Base-by-base conservation (phyloP, 352 stramenopile species). In the Globisporangium ultimum region DNA sequence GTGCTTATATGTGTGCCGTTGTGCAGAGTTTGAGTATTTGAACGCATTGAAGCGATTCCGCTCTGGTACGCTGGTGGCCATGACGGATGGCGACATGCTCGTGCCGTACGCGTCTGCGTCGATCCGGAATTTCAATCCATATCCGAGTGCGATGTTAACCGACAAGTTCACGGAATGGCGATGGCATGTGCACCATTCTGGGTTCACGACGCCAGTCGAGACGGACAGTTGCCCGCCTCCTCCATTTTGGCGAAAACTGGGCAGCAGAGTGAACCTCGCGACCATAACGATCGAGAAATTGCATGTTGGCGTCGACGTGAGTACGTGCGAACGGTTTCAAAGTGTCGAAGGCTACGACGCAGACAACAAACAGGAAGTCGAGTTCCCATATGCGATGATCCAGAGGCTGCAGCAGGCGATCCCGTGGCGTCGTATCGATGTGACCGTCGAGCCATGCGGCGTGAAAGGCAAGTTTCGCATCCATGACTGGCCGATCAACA, bases 401-500 rank as follows among this genome's bases (percentile, higher is more conserved):
- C 65, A 63, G n/a, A 67, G 52, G 42, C 63, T 87, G 49, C 79
- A 89, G 52, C 58, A 71, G 0, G 64, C 75, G 8, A 59, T 91
- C 49, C 63, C 67, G 1, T 91, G 80, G 80, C 68, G 80, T 48
- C 77, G 84, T 6, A 78, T 91, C 60, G 77, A 91, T 41, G 63
- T 91, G 17, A 75, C 78, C 17, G 79, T 93, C 46, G 69, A 89
- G 49, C 77, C 76, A 8, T 69, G 66, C 20, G 78, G 79, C 7
- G 63, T 91, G 47, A 88, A 87, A 57, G 81, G 79, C 15, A 87
- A 89, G 45, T 60, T 88, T 57, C 75, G 77, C 11, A 71, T 93
- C n/a, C 84, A 93, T 52, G 81, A 89, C 70, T 93, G 84, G 84
- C 60, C 77, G 12, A 84, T 91, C 55, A 85, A 75, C 72, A 91